A percentile compares a stretch with the other conserved stretches of the same genome.
These are phyloP conservation scores for Pecoramyces ruminantium DNA, from an alignment of 192 early-diverging fungal species.

Conservation along the genomic window DNA sequence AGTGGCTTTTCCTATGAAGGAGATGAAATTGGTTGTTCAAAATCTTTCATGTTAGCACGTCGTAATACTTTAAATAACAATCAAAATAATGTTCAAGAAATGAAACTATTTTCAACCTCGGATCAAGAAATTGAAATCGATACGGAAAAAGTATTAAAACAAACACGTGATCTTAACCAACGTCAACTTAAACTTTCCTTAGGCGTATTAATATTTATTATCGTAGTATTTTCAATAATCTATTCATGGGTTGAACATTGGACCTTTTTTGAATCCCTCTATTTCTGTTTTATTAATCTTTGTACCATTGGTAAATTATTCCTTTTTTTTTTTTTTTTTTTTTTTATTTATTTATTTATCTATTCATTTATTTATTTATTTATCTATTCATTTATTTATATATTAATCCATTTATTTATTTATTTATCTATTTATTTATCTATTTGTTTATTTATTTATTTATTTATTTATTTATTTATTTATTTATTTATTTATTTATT, in stretches of 20 bases:
- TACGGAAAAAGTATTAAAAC: background rate
- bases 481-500: too few relatives aligned
- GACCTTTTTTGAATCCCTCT: background rate
- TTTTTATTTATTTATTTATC: too few relatives aligned
- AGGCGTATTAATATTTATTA: background rate
- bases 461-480: too few relatives aligned
- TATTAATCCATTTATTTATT: too few relatives aligned
- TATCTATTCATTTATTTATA: too few relatives aligned
- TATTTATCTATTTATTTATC: too few relatives aligned
- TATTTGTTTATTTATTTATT: too few relatives aligned
- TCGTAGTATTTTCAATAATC: background rate
- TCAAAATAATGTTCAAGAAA: background rate
- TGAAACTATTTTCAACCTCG: background rate
- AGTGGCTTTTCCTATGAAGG: too few relatives aligned
- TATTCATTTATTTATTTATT: too few relatives aligned
- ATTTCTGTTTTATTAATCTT: background rate
- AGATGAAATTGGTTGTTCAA: background rate
- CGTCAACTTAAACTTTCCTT: background rate
- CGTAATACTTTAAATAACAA: background rate
- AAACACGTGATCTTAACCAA: background rate
- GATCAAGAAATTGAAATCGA: background rate
- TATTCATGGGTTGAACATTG: background rate
- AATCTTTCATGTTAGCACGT: background rate
- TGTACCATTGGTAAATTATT: background rate
- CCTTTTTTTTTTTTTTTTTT: too few relatives aligned